A percentile compares a stretch with the other conserved stretches of the same genome.
Conservation (phyloP, 768 basidiomycete genomes). For the Lentinus tigrinus region DNA sequence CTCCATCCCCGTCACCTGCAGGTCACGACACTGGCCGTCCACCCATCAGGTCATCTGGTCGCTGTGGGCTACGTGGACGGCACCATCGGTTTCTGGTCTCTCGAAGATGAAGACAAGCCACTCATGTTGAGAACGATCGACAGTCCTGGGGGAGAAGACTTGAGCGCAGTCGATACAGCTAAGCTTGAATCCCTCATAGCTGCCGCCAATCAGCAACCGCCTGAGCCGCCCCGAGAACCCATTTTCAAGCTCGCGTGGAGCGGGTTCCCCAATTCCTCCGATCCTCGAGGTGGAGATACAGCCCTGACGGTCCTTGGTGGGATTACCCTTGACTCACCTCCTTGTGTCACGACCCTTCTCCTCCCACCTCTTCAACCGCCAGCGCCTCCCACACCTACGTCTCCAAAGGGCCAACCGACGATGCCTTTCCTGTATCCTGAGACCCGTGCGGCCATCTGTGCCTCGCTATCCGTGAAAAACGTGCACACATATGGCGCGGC, state of each 20-base stretch:
- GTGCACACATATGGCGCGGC: conserved; percentile 57
- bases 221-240: conserved; percentile 53
- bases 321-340: conserved; percentile 45
- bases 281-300: conserved; percentile 71
- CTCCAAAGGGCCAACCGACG: conserved; percentile 21
- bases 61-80: conserved; percentile 83
- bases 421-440: conserved; percentile 32
- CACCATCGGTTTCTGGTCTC: conserved; percentile 78
- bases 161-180: conserved; percentile 52
- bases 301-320: conserved; percentile 80
- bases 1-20: conserved; percentile 65
- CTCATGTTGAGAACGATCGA: conserved; percentile 70
- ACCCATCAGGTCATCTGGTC: conserved; percentile 76
- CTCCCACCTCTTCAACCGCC: conserved; percentile 64
- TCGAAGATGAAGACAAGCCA: conserved; percentile 74
- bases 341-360: conserved; percentile 67
- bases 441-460: conserved; percentile 62
- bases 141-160: conserved; percentile 47
- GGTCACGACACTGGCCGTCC: conserved; percentile 71
- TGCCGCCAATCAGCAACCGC: conserved; percentile 18
- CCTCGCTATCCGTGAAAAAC: conserved; percentile 49
- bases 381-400: conserved; percentile 38
- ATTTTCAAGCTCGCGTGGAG: conserved; percentile 89
- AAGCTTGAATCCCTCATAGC: conserved; percentile 42
- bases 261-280: conserved; percentile 62